phyloP scores from a whole-genome alignment of 2,329 filamentous ascomycete species.

The Paraphaeosphaeria minitans region DNA sequence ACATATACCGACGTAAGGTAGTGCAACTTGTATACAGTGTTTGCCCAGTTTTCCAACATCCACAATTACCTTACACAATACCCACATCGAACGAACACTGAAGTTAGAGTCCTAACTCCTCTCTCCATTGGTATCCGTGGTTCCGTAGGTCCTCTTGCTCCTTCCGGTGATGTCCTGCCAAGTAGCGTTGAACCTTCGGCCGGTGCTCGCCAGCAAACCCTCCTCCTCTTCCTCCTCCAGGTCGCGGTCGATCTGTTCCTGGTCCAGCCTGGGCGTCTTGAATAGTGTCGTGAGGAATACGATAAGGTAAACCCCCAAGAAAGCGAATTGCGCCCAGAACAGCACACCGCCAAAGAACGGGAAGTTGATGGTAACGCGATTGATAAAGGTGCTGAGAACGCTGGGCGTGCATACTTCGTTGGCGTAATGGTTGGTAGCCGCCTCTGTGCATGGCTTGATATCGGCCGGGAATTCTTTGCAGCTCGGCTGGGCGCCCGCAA shows the following conservation, averaged over 20 bases:
- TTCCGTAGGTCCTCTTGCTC: conserved; percentile 43
- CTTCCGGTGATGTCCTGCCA: conserved; percentile 85
- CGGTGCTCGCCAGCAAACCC: conserved; percentile 82
- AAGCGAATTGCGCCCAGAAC: conserved; percentile 96
- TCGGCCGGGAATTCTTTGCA: conserved; percentile 74
- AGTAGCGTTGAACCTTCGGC: conserved; percentile 79
- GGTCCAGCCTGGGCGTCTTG: conserved; percentile 76
- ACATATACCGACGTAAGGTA: background rate
- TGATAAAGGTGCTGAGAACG: conserved; percentile 89
- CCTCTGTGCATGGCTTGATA: conserved; percentile 82
- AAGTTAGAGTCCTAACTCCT: conserved; percentile 9
- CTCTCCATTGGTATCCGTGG: conserved; percentile 33
- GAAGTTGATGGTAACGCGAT: conserved; percentile 90
- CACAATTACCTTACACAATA: background rate
- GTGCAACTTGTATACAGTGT: background rate
- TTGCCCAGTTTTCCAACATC: background rate
- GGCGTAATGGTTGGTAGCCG: conserved; percentile 71
- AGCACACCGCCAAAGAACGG: conserved; percentile 91
- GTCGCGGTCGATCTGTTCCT: conserved; percentile 82
- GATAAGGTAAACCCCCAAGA: conserved; percentile 80
- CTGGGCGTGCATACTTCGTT: conserved; percentile 86
- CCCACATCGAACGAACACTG: background rate
- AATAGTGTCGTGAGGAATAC: conserved; percentile 81
- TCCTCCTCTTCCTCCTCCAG: conserved; percentile 93
- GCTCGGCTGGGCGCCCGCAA: conserved; percentile 71